phyloP scores from a whole-genome alignment of 2,329 filamentous ascomycete species.

The Alternaria brassicicola region DNA sequence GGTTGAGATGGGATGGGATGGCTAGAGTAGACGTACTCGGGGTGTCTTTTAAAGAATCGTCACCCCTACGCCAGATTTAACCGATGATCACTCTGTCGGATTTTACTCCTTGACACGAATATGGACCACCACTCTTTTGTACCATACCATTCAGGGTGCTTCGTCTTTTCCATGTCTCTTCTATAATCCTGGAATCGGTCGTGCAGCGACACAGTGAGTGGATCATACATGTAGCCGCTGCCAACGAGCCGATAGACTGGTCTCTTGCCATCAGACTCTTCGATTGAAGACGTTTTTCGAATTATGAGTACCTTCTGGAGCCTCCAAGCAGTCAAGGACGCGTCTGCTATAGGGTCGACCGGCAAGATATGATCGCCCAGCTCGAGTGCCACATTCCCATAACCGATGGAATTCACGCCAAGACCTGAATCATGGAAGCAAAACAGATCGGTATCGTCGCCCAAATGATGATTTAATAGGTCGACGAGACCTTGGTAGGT shows the following conservation, averaged over 20 bases:
- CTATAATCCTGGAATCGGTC: too few relatives aligned
- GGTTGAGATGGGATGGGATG: not conserved
- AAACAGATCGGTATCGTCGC: not conserved
- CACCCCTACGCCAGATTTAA: too few relatives aligned
- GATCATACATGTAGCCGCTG: not conserved
- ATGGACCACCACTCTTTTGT: too few relatives aligned
- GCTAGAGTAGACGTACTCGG: not conserved
- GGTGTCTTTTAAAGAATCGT: accelerated
- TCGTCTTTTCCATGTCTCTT: too few relatives aligned
- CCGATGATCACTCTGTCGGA: too few relatives aligned
- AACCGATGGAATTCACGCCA: not conserved
- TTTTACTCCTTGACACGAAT: too few relatives aligned
- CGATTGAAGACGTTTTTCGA: not conserved
- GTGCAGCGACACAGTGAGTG: not conserved
- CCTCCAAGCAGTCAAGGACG: too few relatives aligned
- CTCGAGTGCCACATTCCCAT: not conserved
- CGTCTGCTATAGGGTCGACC: too few relatives aligned
- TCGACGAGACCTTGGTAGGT: not conserved
- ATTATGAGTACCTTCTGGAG: not conserved
- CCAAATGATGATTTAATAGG: too few relatives aligned
- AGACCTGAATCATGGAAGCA: not conserved
- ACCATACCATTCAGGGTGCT: too few relatives aligned
- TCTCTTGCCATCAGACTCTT: accelerated
- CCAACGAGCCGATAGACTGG: not conserved
- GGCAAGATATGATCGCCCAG: not conserved